These are phyloP conservation scores for Papilionanthe hybrid DNA, from an alignment of 116 monocot genomes.

Conservation along the genomic window DNA sequence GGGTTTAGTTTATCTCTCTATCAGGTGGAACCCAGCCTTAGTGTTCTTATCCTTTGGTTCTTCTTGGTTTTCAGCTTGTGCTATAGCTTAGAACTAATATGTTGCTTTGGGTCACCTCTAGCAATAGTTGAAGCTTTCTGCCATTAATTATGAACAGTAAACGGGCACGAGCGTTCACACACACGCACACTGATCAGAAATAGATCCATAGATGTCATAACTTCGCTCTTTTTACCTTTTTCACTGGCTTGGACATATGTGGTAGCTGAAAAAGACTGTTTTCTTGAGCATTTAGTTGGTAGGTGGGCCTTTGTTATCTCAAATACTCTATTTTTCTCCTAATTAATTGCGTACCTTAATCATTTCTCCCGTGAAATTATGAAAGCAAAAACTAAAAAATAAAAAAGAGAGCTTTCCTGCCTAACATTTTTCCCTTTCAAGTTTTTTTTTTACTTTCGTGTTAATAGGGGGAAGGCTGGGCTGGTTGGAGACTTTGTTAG, in stretches of 20 bases:
- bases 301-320: background rate
- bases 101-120: no score
- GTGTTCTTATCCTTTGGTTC: background rate
- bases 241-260: background rate
- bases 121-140: no score
- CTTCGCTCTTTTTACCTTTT: background rate
- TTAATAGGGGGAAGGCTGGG: no score
- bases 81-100: no score
- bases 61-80: slow-evolving; percentile 4
- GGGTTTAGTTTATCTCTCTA: background rate
- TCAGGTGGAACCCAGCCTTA: slow-evolving; percentile 3
- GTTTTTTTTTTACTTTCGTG: no score
- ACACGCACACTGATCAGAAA: background rate
- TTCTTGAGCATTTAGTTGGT: background rate
- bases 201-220: background rate
- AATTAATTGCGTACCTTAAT: background rate
- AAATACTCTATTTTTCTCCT: background rate
- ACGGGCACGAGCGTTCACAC: background rate
- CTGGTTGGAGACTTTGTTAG: background rate
- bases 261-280: slow-evolving; percentile 7
- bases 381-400: background rate
- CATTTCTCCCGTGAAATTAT: background rate
- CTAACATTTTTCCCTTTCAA: no score
- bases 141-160: background rate
- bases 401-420: background rate